Base-by-base conservation (phyloP, 257 asterid genomes). In the Leonotis leonurus region DNA sequence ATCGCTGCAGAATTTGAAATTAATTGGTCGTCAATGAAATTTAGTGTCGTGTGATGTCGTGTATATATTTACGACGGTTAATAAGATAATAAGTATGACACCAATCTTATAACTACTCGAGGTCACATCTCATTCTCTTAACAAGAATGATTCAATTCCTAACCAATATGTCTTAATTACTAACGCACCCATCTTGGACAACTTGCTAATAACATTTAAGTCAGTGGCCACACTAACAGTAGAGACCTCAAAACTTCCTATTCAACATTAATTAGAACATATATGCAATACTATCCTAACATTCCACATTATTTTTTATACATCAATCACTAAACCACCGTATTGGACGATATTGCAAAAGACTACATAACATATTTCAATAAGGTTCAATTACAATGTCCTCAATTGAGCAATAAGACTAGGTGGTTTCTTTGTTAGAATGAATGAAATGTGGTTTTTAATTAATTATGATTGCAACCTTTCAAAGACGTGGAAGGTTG, bases 1-100 rank as follows among this genome's bases (percentile, higher is more conserved):
- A 74, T 79, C 51, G 81, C 96, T 90, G 79, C 20, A 11, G 18
- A 51, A 7, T 26, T 2, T 5, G 3, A 4, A 25, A 50, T 50
- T 24, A 50, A 26, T 17, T 17, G 26, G 0, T 44, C 8, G 25
- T 7, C 45, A 39, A 32, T 32, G 6, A 10, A 7, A n/a, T n/a
- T 6, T 6, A 30, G 41, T 35, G 46, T 4, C 8, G 14, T 8
- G 0, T 1, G 17, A 44, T 44, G 25, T 8, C 4, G 6, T 43
- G 45, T 39, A 6, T 43, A 43, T 43, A 43, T 6, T 17, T 6
- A 17, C 18, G 8, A 32, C n/a, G 12, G 14, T 40, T 13, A 40
- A 40, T 14, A 5, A 16, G 0, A 43, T 43, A 16, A 43, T 11
- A 1, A 36, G 6, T 43, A 44, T 25, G 18, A 17, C 8, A 17